Conservation (phyloP, 352 stramenopile genomes). For the Phytophthora fragariae region DNA sequence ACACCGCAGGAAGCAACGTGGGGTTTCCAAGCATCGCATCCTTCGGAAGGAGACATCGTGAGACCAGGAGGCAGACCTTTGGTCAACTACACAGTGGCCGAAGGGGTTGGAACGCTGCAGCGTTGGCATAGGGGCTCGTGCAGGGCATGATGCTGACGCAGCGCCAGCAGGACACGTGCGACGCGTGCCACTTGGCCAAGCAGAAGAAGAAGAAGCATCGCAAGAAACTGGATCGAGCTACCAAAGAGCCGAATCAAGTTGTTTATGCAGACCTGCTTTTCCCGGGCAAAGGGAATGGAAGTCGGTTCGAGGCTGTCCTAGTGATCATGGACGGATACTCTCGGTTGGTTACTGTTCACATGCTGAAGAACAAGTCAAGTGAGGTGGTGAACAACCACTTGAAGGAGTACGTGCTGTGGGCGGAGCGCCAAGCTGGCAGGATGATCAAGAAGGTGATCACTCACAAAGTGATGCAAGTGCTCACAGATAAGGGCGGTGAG, state of each 20-base stretch:
- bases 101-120: not conserved
- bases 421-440: no score
- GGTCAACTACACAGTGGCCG: not conserved
- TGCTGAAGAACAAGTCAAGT: no score
- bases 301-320: no score
- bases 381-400: no score
- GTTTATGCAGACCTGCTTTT: slow-evolving; percentile 9
- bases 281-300: not conserved
- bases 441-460: no score
- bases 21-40: not conserved
- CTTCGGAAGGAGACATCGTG: not conserved
- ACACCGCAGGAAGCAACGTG: not conserved
- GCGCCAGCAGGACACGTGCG: slow-evolving; percentile 1
- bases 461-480: no score
- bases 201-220: slow-evolving; percentile 1
- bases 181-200: not conserved
- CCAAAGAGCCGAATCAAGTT: not conserved
- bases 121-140: not conserved
- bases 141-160: slow-evolving; percentile 6
- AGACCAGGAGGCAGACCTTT: not conserved
- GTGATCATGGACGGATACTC: no score
- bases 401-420: no score
- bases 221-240: slow-evolving; percentile 3
- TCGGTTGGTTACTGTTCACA: no score
- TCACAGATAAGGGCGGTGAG: no score